phyloP scores from a whole-genome alignment of 225 moss, liverwort and hornwort species.

The Anthoceros angustus region DNA sequence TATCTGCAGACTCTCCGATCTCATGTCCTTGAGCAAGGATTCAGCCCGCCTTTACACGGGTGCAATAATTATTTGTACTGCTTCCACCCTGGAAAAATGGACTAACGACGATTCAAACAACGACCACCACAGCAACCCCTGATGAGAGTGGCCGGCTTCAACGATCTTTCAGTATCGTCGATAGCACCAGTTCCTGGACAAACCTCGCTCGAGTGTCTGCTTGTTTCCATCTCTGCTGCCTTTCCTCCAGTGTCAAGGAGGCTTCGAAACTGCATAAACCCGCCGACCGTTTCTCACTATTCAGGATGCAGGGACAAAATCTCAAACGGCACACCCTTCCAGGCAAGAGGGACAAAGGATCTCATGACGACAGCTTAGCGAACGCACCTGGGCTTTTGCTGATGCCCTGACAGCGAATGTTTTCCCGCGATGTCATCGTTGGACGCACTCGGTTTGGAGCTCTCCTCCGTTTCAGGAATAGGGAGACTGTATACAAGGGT shows the following conservation, averaged over 20 bases:
- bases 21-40: too few species aligned
- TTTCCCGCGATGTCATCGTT: conserved; percentile 26
- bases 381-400: conserved; percentile 30
- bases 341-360: neutral
- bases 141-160: too few species aligned
- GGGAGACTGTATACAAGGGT: conserved; percentile 43
- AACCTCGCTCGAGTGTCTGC: conserved; percentile 39
- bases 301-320: neutral
- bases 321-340: neutral
- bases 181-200: conserved; percentile 50
- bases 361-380: neutral
- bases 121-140: too few species aligned
- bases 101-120: too few species aligned
- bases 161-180: conserved; percentile 33
- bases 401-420: conserved; percentile 32
- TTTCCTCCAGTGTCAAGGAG: conserved; percentile 40
- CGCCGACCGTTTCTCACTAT: neutral
- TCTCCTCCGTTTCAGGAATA: conserved; percentile 29
- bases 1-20: too few species aligned
- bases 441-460: conserved; percentile 19
- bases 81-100: too few species aligned
- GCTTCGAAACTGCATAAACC: conserved; percentile 24
- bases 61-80: too few species aligned
- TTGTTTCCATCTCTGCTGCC: conserved; percentile 43
- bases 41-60: too few species aligned